Conservation (phyloP, 1,284 basidiomycete species). For the Ceraceosorus guamensis region DNA sequence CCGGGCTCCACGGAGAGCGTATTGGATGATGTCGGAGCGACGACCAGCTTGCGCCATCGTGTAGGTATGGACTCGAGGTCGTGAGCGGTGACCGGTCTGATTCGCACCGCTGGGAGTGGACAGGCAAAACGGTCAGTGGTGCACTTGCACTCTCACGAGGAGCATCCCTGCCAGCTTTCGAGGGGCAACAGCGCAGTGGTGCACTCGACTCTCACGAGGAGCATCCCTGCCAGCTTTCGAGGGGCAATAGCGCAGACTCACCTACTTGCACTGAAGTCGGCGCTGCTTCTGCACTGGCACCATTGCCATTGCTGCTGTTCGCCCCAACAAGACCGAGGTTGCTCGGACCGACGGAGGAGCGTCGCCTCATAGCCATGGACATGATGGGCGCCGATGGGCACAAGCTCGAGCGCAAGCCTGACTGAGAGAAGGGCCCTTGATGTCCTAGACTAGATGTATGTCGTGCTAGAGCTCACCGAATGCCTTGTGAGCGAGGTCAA, state of each 20-base stretch:
- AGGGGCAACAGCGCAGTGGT: not conserved
- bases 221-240: not conserved
- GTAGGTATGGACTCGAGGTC: slow-evolving; percentile 73
- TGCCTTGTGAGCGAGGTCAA: no score
- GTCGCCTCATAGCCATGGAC: no score
- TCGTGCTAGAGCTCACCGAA: no score
- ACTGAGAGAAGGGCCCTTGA: no score
- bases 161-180: not conserved
- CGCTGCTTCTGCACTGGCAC: not conserved
- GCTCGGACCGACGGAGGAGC: no score
- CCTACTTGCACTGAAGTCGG: not conserved
- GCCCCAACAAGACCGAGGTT: no score
- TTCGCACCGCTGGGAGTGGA: slow-evolving; percentile 76
- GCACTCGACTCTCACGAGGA: not conserved
- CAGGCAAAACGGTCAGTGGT: no score
- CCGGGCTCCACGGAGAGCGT: slow-evolving; percentile 32
- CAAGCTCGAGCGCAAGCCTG: no score
- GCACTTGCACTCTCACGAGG: not conserved
- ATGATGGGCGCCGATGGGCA: no score
- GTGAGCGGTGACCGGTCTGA: slow-evolving; percentile 75
- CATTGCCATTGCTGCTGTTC: no score
- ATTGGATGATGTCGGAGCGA: slow-evolving; percentile 56
- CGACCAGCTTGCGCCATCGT: slow-evolving; percentile 82
- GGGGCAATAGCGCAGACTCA: not conserved
- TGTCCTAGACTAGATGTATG: no score